Percentiles rank a stretch among this genome's conserved stretches.
phyloP scores from a whole-genome alignment of 441 rosid species.

The Cnidoscolus chayamansa region DNA sequence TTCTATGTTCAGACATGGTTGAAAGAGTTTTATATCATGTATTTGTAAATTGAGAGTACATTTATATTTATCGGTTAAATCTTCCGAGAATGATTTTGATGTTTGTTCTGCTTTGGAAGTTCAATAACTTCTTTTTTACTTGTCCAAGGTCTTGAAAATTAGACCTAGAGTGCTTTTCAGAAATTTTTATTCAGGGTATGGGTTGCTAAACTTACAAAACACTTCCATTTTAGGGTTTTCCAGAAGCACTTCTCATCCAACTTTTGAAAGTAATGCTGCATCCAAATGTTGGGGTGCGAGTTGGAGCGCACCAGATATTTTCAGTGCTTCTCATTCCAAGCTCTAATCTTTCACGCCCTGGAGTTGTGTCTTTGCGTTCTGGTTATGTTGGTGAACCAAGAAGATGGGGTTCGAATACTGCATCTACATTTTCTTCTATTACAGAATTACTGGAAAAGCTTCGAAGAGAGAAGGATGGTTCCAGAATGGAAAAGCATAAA shows the following conservation, averaged over 20 bases:
- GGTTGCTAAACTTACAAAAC: slow-evolving; percentile 19
- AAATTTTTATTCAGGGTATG: slow-evolving; percentile 10
- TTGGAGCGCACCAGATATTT: slow-evolving; percentile 87
- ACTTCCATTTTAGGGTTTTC: slow-evolving; percentile 58
- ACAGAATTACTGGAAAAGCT: slow-evolving; percentile 85
- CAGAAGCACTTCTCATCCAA: slow-evolving; percentile 76
- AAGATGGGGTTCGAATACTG: slow-evolving; percentile 62
- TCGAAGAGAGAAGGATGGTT: slow-evolving; percentile 69
- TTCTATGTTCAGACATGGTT: not conserved
- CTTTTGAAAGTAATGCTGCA: slow-evolving; percentile 87
- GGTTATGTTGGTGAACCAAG: slow-evolving; percentile 59
- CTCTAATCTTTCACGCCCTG: slow-evolving; percentile 45
- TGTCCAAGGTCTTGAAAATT: not conserved
- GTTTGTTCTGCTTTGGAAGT: not conserved
- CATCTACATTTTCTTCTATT: slow-evolving; percentile 73
- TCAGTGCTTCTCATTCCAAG: slow-evolving; percentile 75
- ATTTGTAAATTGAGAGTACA: not conserved
- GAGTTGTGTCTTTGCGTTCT: slow-evolving; percentile 55
- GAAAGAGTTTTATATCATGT: not conserved
- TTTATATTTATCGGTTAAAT: not conserved
- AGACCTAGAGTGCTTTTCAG: slow-evolving; percentile 1
- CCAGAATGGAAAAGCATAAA: slow-evolving; percentile 42
- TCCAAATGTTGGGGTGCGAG: slow-evolving; percentile 80
- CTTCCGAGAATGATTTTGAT: not conserved
- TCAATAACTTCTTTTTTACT: not conserved